A percentile compares a stretch with the other conserved stretches of the same genome.
Evolutionary conservation across 257 asterid species (phyloP).

Genomic region (Ilex aquifolium): DNA sequence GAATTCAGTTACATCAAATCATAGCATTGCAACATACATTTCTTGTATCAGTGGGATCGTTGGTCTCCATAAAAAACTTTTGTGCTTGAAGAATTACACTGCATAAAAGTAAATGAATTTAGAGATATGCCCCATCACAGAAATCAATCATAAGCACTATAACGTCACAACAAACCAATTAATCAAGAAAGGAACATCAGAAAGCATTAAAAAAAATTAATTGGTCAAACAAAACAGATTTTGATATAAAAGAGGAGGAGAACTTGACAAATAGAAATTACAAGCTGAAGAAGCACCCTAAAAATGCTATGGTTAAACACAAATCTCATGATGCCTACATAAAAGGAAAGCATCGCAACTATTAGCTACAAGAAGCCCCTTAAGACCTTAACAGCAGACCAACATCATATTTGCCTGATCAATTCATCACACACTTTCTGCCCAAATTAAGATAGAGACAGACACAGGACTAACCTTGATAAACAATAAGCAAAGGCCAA

Average conservation of each 20-base stretch:
- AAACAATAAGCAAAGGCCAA: constrained; percentile 84
- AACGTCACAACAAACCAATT: constrained; percentile 3
- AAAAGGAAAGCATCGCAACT: not conserved
- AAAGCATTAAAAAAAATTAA: not conserved
- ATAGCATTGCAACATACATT: constrained; percentile 53
- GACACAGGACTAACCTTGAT: constrained; percentile 51
- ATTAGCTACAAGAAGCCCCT: not conserved
- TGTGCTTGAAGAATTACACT: constrained; percentile 85
- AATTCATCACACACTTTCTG: not conserved
- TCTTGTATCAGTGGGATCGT: constrained; percentile 60
- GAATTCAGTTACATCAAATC: constrained; percentile 8
- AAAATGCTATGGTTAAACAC: not conserved
- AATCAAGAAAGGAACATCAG: not conserved
- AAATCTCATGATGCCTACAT: too few species aligned
- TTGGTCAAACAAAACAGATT: not conserved
- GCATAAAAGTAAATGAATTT: constrained; percentile 30
- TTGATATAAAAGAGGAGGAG: too few species aligned
- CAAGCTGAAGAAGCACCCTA: too few species aligned
- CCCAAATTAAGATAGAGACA: not conserved
- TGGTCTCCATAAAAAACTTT: constrained; percentile 76
- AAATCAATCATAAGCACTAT: not conserved
- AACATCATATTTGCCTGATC: not conserved
- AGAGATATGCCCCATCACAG: constrained; percentile 15
- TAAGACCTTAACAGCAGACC: not conserved
- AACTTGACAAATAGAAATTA: too few species aligned